These are phyloP conservation scores for Komagataella populi DNA, from an alignment of 805 yeast genomes.

Conservation along the genomic window DNA sequence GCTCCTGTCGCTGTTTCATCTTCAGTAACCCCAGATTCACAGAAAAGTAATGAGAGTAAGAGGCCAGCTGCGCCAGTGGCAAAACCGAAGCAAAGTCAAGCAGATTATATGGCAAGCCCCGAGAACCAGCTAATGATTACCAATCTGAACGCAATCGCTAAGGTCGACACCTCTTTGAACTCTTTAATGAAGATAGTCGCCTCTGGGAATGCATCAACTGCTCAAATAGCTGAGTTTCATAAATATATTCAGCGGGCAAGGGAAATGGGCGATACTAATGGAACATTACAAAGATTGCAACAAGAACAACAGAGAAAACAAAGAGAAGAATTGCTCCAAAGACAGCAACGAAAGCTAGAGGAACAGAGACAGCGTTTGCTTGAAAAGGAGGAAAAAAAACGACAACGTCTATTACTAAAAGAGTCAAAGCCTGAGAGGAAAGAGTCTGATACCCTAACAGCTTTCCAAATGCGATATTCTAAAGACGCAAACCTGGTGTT, in stretches of 20 bases:
- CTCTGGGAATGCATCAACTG: constrained; percentile 58
- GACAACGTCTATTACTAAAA: constrained; percentile 7
- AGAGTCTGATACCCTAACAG: constrained; percentile 50
- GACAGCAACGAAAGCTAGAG: not conserved
- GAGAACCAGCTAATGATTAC: constrained; percentile 75
- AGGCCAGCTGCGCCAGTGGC: constrained; percentile 2
- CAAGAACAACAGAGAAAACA: constrained; percentile 1
- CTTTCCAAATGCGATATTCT: constrained; percentile 63
- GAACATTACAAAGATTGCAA: constrained; percentile 10
- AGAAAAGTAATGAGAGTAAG: not conserved
- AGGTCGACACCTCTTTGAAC: constrained; percentile 52
- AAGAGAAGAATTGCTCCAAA: constrained; percentile 2
- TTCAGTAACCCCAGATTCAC: not conserved
- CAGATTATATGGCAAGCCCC: constrained; percentile 25
- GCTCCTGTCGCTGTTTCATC: constrained; percentile 1
- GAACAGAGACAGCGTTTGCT: constrained; percentile 3
- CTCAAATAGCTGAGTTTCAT: constrained; percentile 69
- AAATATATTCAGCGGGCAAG: constrained; percentile 68
- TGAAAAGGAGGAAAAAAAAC: constrained; percentile 3
- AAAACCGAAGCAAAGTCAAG: constrained; percentile 8
- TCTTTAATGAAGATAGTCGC: constrained; percentile 79
- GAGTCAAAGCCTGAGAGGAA: constrained; percentile 3
- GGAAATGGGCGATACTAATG: constrained; percentile 41
- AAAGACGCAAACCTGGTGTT: constrained; percentile 63
- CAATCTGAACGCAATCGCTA: constrained; percentile 73